Percentiles rank a stretch among this genome's conserved stretches.
Conservation (phyloP, 176 grass and related monocot species). For the Paspalum notatum region DNA sequence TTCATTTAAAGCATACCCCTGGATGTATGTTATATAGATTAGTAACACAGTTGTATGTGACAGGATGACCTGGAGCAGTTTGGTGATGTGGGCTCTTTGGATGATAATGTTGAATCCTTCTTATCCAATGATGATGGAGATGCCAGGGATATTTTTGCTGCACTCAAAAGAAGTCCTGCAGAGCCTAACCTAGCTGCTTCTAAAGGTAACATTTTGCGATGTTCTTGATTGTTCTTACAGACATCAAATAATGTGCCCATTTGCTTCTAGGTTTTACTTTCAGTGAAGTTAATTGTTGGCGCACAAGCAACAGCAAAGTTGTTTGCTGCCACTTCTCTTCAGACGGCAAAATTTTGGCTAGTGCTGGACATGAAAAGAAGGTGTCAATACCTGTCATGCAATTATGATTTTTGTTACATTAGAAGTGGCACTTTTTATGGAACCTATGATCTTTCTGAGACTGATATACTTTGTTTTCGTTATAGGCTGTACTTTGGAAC, state of each 20-base stretch:
- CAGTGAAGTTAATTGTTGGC: constrained; percentile 73
- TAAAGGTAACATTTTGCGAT: constrained; percentile 55
- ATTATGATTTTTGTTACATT: constrained; percentile 25
- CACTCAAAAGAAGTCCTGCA: constrained; percentile 65
- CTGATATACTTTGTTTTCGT: constrained; percentile 21
- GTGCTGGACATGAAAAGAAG: constrained; percentile 99
- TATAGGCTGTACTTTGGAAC: constrained; percentile 95
- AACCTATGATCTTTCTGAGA: constrained; percentile 34
- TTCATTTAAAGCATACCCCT: constrained; percentile 32
- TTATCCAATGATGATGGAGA: constrained; percentile 92
- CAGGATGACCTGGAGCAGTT: constrained; percentile 98
- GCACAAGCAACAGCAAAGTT: constrained; percentile 90
- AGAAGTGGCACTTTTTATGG: constrained; percentile 20
- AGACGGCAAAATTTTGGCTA: constrained; percentile 90
- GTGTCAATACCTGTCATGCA: constrained; percentile 40
- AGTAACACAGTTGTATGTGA: constrained; percentile 33
- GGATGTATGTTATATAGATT: constrained; percentile 25
- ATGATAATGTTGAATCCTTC: constrained; percentile 98
- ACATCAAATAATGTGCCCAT: constrained; percentile 12
- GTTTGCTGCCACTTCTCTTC: constrained; percentile 98
- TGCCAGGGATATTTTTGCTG: constrained; percentile 88
- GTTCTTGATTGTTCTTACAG: neutral
- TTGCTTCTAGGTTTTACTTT: constrained; percentile 86
- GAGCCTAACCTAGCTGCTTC: constrained; percentile 68
- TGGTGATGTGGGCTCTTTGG: constrained; percentile 88